Evolutionary conservation across 2,329 filamentous ascomycete genomes (phyloP), one percentile per base, ranked within the genome.

Genomic region (Diaporthe sp.): DNA sequence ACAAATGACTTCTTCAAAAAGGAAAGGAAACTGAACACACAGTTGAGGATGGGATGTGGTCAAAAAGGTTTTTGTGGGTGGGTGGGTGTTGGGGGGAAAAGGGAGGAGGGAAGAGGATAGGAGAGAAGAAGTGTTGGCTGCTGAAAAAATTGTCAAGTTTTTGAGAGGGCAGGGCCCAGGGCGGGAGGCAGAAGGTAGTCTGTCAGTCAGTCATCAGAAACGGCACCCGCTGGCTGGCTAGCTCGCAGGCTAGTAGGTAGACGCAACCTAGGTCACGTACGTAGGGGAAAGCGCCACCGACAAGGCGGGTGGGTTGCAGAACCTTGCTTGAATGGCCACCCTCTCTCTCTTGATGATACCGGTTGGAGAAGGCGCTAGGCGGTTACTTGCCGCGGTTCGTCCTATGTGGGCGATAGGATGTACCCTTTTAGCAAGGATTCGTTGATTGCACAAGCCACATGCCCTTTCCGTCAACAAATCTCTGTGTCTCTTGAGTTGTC

Each of bases 1-100:
- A 81, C 81, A 81, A 81, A 78, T 78, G 81, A 79, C 80, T 79
- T 83, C 85, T 86, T 87, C 83, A 81, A 83, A 85, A 86, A 83
- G 81, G 82, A 84, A 84, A 82, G 83, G 83, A 84, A 79, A 77
- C 76, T 73, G 76, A 82, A 81, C 81, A 77, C 78, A 78, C 79
- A 79, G 79, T 78, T 76, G 73, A 73, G 70, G 78, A 76, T 76
- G 71, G 57, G 80, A 81, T 81, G 72, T 61, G 64, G 64, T 80
- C 76, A 77, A 77, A 79, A 81, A 83, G 82, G 80, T 81, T 79
- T 79, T 77, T 52, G 70, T 76, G 77, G 76, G 77, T 76, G 77
- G 76, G 77, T 76, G 75, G 71, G 76, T 77, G 73, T 77, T 79
- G 79, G 77, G 76, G 74, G 77, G 76, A 77, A 77, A 77, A 76